A percentile compares a stretch with the other conserved stretches of the same genome.
Conservation (phyloP, 345 rosid species). For the Capsella bursapastoris region DNA sequence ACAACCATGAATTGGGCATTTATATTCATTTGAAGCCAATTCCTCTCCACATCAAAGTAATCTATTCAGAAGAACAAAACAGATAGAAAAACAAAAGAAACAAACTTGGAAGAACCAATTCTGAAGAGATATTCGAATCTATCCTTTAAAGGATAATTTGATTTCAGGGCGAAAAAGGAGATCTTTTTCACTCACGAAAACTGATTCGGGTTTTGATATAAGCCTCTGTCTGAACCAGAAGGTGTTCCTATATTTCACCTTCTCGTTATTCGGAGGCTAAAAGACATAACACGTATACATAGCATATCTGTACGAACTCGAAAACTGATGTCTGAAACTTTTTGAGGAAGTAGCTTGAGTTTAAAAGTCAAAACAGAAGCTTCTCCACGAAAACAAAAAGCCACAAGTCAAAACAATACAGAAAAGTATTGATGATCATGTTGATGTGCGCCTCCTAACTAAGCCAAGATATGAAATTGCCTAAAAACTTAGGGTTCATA, state of each 20-base stretch:
- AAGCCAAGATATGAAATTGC: slow-evolving; percentile 39
- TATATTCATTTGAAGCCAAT: neutral
- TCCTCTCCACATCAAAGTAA: neutral
- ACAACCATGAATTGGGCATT: neutral
- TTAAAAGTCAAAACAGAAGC: neutral
- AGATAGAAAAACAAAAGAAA: neutral
- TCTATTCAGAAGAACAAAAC: neutral
- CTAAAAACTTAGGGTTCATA: slow-evolving; percentile 43
- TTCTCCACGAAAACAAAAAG: slow-evolving; percentile 10
- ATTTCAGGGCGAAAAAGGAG: neutral
- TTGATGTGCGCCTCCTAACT: slow-evolving; percentile 43
- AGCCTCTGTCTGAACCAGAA: slow-evolving; percentile 47
- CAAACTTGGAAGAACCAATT: neutral
- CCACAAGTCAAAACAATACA: slow-evolving; percentile 30
- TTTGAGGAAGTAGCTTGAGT: slow-evolving; percentile 20
- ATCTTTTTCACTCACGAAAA: slow-evolving; percentile 22
- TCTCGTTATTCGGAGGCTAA: slow-evolving; percentile 46
- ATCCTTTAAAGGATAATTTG: slow-evolving; percentile 5
- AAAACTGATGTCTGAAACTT: slow-evolving; percentile 25
- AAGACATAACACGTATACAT: neutral
- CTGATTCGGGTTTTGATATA: slow-evolving; percentile 40
- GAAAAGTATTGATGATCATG: slow-evolving; percentile 28
- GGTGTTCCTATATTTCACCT: slow-evolving; percentile 37
- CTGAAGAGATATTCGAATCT: slow-evolving; percentile 23
- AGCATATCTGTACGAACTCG: neutral